phyloP scores from a whole-genome alignment of 2,329 filamentous ascomycete genomes.

The Botrytis squamosa region DNA sequence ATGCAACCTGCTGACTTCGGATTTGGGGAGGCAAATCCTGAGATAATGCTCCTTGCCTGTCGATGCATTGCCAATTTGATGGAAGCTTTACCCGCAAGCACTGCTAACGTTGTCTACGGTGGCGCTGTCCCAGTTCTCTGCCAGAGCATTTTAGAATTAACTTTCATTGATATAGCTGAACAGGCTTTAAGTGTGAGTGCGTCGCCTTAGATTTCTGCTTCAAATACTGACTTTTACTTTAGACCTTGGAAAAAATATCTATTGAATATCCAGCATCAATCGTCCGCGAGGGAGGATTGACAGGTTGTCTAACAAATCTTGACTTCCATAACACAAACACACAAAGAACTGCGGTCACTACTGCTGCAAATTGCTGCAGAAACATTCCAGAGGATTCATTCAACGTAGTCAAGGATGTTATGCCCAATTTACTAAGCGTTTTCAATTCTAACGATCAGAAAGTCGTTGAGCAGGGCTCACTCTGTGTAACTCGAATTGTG shows the following conservation, averaged over 20 bases:
- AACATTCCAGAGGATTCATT: slow-evolving; percentile 96
- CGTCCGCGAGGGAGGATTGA: slow-evolving; percentile 90
- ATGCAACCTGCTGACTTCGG: slow-evolving; percentile 87
- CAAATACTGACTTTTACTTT: slow-evolving; percentile 24
- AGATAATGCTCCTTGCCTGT: slow-evolving; percentile 96
- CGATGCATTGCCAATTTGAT: slow-evolving; percentile 95
- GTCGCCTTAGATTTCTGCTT: slow-evolving; percentile 1
- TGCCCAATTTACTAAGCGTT: slow-evolving; percentile 91
- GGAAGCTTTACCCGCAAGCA: slow-evolving; percentile 91
- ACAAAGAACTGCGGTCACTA: slow-evolving; percentile 93
- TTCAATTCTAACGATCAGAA: slow-evolving; percentile 90
- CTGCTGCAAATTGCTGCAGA: slow-evolving; percentile 95
- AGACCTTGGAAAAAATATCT: slow-evolving; percentile 95
- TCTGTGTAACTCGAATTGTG: slow-evolving; percentile 93
- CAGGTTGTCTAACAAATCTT: slow-evolving; percentile 91
- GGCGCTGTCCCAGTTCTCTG: slow-evolving; percentile 92
- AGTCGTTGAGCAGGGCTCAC: slow-evolving; percentile 92
- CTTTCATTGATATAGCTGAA: slow-evolving; percentile 95
- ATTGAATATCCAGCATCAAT: slow-evolving; percentile 93
- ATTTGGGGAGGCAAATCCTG: slow-evolving; percentile 82
- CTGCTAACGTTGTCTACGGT: slow-evolving; percentile 95
- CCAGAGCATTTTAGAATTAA: slow-evolving; percentile 91
- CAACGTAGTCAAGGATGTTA: slow-evolving; percentile 85
- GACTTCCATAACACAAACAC: slow-evolving; percentile 98
- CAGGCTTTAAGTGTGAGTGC: slow-evolving; percentile 77